A percentile compares a stretch with the other conserved stretches of the same genome.
Evolutionary conservation across 441 rosid genomes (phyloP).

Genomic region (Gossypium aridum): DNA sequence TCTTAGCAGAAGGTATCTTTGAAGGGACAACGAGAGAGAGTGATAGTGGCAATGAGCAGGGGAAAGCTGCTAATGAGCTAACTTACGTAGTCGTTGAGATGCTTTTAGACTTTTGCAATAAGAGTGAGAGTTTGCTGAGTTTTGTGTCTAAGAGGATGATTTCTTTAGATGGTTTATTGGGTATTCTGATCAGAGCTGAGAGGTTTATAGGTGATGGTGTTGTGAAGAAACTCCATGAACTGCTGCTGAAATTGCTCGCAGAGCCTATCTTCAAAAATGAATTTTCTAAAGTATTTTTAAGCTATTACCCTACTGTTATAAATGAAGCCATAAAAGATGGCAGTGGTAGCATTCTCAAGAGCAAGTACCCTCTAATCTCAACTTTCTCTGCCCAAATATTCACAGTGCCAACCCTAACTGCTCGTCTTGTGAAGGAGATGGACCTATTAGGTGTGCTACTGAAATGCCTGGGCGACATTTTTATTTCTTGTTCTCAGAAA

Average conservation of each 20-base stretch:
- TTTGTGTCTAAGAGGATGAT: slow-evolving; percentile 69
- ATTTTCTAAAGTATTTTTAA: slow-evolving; percentile 79
- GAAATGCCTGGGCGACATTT: slow-evolving; percentile 72
- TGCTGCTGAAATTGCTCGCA: slow-evolving; percentile 86
- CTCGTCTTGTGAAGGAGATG: slow-evolving; percentile 88
- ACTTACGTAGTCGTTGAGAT: slow-evolving; percentile 68
- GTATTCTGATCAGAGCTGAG: slow-evolving; percentile 78
- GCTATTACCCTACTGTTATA: slow-evolving; percentile 70
- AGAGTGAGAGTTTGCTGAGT: slow-evolving; percentile 96
- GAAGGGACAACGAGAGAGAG: slow-evolving; percentile 34
- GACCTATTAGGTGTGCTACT: slow-evolving; percentile 63
- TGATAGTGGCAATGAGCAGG: slow-evolving; percentile 25
- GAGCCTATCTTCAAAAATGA: slow-evolving; percentile 87
- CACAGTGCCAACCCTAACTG: slow-evolving; percentile 90
- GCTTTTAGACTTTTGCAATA: slow-evolving; percentile 78
- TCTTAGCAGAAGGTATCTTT: slow-evolving; percentile 34
- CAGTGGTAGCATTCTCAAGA: slow-evolving; percentile 36
- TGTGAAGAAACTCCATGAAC: slow-evolving; percentile 60
- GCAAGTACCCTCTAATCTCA: slow-evolving; percentile 58
- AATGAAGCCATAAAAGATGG: slow-evolving; percentile 58
- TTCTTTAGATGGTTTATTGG: slow-evolving; percentile 55
- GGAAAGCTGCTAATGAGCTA: slow-evolving; percentile 60
- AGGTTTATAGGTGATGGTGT: slow-evolving; percentile 52
- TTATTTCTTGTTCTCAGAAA: slow-evolving; percentile 61
- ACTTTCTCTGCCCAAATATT: slow-evolving; percentile 94